Conservation (phyloP, 108 stramenopile genomes). For the Hondaea fermentalgiana region DNA sequence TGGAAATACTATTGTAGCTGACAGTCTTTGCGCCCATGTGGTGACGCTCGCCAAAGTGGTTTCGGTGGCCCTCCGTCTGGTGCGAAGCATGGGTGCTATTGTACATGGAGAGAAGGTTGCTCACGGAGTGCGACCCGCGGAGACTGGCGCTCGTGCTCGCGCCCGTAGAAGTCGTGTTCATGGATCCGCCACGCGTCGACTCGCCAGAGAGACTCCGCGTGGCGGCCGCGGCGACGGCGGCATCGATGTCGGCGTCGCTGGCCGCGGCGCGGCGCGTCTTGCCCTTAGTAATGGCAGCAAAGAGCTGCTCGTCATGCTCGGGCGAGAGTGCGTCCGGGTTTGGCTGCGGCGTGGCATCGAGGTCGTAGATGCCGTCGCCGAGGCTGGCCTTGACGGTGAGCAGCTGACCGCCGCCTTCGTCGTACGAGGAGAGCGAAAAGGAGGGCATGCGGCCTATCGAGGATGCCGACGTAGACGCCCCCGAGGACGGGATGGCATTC, state of each 20-base stretch:
- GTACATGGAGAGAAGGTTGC: background rate
- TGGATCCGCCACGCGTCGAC: too few species aligned
- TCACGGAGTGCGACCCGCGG: background rate
- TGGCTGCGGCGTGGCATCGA: background rate
- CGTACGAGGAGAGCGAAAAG: background rate
- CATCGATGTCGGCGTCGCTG: background rate
- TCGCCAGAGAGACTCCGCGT: background rate
- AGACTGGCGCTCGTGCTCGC: background rate
- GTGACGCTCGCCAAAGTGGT: too few species aligned
- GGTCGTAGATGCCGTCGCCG: background rate
- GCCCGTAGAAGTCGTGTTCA: background rate
- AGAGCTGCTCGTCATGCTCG: background rate
- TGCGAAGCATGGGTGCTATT: background rate
- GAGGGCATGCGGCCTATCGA: background rate
- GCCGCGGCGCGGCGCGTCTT: background rate
- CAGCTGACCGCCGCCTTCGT: background rate
- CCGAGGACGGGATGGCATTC: background rate
- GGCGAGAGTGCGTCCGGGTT: background rate
- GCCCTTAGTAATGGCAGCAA: background rate
- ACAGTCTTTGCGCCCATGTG: background rate
- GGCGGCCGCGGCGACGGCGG: background rate
- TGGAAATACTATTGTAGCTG: background rate
- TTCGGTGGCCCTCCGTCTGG: too few species aligned
- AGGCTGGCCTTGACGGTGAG: background rate
- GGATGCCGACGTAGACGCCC: background rate